Conservation (phyloP, 495 filamentous ascomycete genomes). For the Polyplosphaeria fusca region DNA sequence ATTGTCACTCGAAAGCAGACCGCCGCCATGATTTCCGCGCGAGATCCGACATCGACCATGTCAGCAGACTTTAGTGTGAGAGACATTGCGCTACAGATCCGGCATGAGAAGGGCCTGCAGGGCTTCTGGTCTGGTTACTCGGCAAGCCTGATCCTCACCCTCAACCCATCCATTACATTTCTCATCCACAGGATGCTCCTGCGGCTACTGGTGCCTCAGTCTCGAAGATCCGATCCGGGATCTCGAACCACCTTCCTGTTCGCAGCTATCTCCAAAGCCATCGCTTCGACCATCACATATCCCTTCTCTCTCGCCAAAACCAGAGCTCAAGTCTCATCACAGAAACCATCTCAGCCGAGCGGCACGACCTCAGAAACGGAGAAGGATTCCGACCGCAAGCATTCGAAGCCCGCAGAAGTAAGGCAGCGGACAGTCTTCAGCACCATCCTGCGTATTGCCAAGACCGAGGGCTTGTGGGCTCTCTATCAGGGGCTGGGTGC, state of each 20-base stretch:
- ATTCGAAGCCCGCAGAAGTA: slow-evolving; percentile 7
- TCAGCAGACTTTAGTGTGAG: slow-evolving; percentile 43
- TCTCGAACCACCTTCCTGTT: slow-evolving; percentile 61
- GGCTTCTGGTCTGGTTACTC: slow-evolving; percentile 94
- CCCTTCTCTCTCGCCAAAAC: slow-evolving; percentile 82
- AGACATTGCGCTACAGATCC: slow-evolving; percentile 63
- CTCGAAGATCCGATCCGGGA: slow-evolving; percentile 52
- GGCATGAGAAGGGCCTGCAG: slow-evolving; percentile 63
- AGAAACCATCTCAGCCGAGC: slow-evolving; percentile 10
- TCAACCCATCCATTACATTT: slow-evolving; percentile 86
- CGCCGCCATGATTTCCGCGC: slow-evolving; percentile 47
- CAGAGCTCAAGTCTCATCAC: slow-evolving; percentile 55
- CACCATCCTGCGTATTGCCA: slow-evolving; percentile 60
- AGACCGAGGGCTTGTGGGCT: slow-evolving; percentile 62
- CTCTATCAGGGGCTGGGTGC: slow-evolving; percentile 75
- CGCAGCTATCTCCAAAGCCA: slow-evolving; percentile 76
- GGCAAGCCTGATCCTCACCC: slow-evolving; percentile 71
- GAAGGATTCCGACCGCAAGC: neutral
- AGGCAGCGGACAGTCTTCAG: slow-evolving; percentile 56
- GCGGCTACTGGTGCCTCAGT: slow-evolving; percentile 51
- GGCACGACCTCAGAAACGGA: slow-evolving; percentile 22
- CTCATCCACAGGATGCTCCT: slow-evolving; percentile 72
- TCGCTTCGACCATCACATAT: slow-evolving; percentile 78
- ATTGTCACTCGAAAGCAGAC: slow-evolving; percentile 82
- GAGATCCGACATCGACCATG: slow-evolving; percentile 11